phyloP scores from a whole-genome alignment of 2,329 filamentous ascomycete species.

The Cladosporium sp. region DNA sequence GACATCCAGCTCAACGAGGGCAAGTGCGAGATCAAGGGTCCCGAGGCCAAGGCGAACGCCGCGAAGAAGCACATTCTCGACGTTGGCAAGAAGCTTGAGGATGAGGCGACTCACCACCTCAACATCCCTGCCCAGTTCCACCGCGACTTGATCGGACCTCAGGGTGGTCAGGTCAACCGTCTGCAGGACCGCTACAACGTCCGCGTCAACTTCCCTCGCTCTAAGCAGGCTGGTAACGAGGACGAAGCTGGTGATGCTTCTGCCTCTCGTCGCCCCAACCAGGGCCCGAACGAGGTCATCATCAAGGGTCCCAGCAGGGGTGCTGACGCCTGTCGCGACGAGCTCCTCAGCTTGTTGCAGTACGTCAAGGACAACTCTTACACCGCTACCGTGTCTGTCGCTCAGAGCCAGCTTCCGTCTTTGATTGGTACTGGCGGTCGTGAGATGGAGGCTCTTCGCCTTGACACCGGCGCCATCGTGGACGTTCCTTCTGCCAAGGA shows the following conservation, averaged over 20 bases:
- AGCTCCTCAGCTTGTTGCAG: constrained; percentile 81
- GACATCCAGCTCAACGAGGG: constrained; percentile 88
- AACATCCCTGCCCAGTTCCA: constrained; percentile 94
- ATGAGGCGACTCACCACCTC: constrained; percentile 79
- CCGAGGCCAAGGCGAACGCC: constrained; percentile 85
- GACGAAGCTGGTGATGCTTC: constrained; percentile 66
- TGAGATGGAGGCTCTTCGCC: constrained; percentile 83
- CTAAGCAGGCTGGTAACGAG: constrained; percentile 47
- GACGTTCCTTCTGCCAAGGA: constrained; percentile 82
- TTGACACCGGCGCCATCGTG: constrained; percentile 78
- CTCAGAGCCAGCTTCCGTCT: constrained; percentile 87
- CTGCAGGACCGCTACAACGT: constrained; percentile 91
- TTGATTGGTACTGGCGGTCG: constrained; percentile 86
- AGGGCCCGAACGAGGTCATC: constrained; percentile 80
- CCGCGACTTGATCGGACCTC: constrained; percentile 83
- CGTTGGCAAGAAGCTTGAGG: constrained; percentile 75
- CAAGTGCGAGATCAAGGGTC: constrained; percentile 91
- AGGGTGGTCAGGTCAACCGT: constrained; percentile 82
- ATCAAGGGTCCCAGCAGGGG: constrained; percentile 89
- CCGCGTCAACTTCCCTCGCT: constrained; percentile 88
- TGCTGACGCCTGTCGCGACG: constrained; percentile 84
- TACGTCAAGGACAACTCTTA: constrained; percentile 85
- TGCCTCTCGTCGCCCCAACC: constrained; percentile 56
- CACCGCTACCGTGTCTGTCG: constrained; percentile 72
- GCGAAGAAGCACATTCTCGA: constrained; percentile 76